Base-by-base conservation (phyloP, 2,329 filamentous ascomycete genomes). In the Aquanectria penicillioides region DNA sequence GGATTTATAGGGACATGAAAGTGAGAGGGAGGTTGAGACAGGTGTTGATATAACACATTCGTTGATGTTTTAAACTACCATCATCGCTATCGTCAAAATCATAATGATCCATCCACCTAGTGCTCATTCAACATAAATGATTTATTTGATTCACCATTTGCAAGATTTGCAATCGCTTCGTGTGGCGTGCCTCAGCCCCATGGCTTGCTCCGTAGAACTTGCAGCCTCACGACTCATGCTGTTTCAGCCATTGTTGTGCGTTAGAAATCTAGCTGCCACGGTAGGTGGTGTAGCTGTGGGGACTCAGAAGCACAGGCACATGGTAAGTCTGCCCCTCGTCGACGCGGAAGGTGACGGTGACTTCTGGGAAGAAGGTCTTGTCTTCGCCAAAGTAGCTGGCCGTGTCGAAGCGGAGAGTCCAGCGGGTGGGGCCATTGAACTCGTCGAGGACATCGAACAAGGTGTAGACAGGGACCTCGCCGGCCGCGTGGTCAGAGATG, bases 271-370 rank as follows among this genome's bases (percentile, higher is more conserved):
- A 93, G 73, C 89, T 92, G 13, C 92, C 92, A 43, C 92, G 81
- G 76, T 95, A 95, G 9, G 91, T 94, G 34, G 89, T 91, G 77
- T 93, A 95, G 73, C 89, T 90, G 77, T 89, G 94, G 25, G 91
- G 91, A 63, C 89, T 88, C 77, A 94, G 74, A 74, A 95, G 72
- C 71, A 95, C 75, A 38, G 92, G 92, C 3, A 95, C 90, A 78
- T 95, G 92, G 71, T 91, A 94, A 71, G 90, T 87, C 81, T 91
- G 87, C 18, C 81, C 82, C 69, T 79, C 75, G 10, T 77, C 71
- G 18, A 87, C 83, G 44, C 78, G 77, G 60, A 86, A 86, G 1
- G 80, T 78, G 33, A 89, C 80, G 13, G 76, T 75, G 15, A 84
- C 85, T 76, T 86, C 83, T 34, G 86, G 86, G 71, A 87, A 88